Evolutionary conservation across 2,329 filamentous ascomycete species (phyloP), one percentile per base, ranked within the genome.

Genomic region (Botrytis elliptica): DNA sequence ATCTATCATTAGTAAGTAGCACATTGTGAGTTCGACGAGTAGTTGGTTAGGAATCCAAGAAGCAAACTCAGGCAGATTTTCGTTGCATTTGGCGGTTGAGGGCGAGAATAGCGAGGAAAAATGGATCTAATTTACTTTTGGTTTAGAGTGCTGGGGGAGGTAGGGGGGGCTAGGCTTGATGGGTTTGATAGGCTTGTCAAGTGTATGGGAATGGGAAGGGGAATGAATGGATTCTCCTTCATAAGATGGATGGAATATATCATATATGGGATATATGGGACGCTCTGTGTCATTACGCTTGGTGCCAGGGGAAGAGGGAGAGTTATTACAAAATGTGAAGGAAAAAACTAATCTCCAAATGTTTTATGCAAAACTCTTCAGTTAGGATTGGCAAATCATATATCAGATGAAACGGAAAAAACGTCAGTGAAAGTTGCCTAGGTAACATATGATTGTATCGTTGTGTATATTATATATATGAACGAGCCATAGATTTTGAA

Each of bases 101-200:
- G 64, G 64, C 64, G 64, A 66, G 64, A 49, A 66, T 33, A 66
- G 64, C 33, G 44, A 67, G n/a, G 25, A n/a, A 57, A 29, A 59
- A 16, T 59, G 38, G n/a, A 42, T 29, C 42, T 70, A 70, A 59
- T 70, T 60, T 60, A n/a, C 52, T 70, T 69, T 59, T 33, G 49
- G 66, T 6, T 42, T 25, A 25, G 66, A 20, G 40, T n/a, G 10
- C 33, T 66, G 63, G 63, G 42, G 25, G 33, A 33, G 25, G 25
- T 6, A 20, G 42, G 42, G 42, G 42, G 42, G 52, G 14, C 52
- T 55, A 29, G 52, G 52, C n/a, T 46, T 36, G 60, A n/a, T 18
- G 36, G 36, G 12, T 40, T 63, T 55, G 52, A 55, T 55, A 18
- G 52, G 52, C 25, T 52, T 52, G 25, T n/a, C n/a, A 52, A 52